Percentiles rank a stretch among this genome's conserved stretches.
These are phyloP conservation scores for Eucalyptus cloeziana DNA, from an alignment of 345 rosid genomes.

Conservation along the genomic window DNA sequence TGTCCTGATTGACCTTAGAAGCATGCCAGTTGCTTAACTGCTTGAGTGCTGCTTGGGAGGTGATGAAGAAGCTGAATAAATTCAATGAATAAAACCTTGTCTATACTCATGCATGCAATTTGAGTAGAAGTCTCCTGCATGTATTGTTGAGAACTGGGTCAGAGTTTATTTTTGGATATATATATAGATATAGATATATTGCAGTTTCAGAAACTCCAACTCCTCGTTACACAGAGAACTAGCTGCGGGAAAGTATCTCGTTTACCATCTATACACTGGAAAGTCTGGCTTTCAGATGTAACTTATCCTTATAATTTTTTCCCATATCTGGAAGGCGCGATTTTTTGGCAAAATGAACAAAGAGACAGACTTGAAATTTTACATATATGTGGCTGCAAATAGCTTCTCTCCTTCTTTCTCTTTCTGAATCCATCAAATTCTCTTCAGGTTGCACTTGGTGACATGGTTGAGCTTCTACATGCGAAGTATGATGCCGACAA, in stretches of 20 bases:
- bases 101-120: background rate
- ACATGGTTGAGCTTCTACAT: conserved; percentile 56
- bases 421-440: background rate
- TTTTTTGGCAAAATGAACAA: background rate
- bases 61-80: background rate
- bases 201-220: background rate
- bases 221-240: background rate
- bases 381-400: background rate
- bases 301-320: background rate
- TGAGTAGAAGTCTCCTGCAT: background rate
- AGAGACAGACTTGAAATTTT: background rate
- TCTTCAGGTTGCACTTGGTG: conserved; percentile 81
- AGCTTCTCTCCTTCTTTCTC: background rate
- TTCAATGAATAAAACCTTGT: background rate
- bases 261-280: background rate
- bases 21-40: background rate
- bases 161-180: background rate
- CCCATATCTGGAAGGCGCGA: background rate
- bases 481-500: conserved; percentile 62
- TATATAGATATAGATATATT: too few relatives aligned
- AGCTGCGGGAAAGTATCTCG: background rate
- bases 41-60: background rate
- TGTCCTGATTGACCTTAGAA: background rate
- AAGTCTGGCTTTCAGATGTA: background rate
- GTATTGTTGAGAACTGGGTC: background rate